These are phyloP conservation scores for Cercospora sojina DNA, from an alignment of 2,329 filamentous ascomycete species.

Conservation along the genomic window DNA sequence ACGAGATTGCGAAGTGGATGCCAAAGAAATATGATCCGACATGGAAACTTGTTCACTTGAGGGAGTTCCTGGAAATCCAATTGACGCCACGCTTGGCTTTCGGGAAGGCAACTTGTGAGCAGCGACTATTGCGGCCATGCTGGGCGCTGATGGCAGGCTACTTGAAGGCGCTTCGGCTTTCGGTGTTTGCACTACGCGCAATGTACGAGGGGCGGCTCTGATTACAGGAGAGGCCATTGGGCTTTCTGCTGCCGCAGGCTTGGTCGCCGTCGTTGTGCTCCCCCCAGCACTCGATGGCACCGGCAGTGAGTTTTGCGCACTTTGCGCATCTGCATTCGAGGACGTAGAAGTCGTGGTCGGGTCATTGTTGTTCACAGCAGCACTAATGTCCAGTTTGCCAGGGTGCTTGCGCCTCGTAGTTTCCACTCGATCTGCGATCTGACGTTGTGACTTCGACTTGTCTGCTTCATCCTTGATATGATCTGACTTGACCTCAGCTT, in stretches of 20 bases:
- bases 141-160: conserved; percentile 40
- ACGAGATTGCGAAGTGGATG: conserved; percentile 70
- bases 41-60: conserved; percentile 69
- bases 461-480: conserved; percentile 8
- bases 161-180: conserved; percentile 58
- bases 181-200: conserved; percentile 68
- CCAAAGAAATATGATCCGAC: conserved; percentile 67
- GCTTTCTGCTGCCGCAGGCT: conserved; percentile 55
- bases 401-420: conserved; percentile 42
- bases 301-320: conserved; percentile 48
- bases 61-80: conserved; percentile 69
- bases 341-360: not conserved
- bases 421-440: conserved; percentile 24
- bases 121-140: conserved; percentile 35
- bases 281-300: conserved; percentile 33
- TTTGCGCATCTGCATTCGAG: conserved; percentile 31
- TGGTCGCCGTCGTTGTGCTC: conserved; percentile 55
- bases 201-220: conserved; percentile 59
- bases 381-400: conserved; percentile 50
- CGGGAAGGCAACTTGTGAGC: conserved; percentile 48
- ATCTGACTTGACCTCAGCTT: not conserved
- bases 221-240: conserved; percentile 49
- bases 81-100: conserved; percentile 56
- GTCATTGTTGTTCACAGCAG: conserved; percentile 36
- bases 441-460: conserved; percentile 23